Percentiles rank a stretch among this genome's conserved stretches.
These are phyloP conservation scores for Seiridium unicorne DNA, from an alignment of 2,329 filamentous ascomycete species.

Conservation along the genomic window DNA sequence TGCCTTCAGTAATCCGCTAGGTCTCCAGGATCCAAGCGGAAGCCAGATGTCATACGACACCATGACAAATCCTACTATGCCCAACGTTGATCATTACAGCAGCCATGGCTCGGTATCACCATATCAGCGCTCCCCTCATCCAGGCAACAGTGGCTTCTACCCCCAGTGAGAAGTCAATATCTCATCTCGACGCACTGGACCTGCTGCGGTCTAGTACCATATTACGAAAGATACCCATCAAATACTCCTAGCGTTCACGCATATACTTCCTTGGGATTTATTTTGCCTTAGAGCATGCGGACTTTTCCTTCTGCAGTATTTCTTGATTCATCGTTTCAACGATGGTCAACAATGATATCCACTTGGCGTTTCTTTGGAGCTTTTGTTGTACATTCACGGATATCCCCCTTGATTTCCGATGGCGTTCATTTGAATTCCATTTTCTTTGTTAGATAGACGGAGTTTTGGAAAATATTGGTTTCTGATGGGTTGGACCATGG, in stretches of 20 bases:
- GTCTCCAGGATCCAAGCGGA: constrained; percentile 31
- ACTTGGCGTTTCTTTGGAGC: background rate
- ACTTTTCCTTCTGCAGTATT: too few species aligned
- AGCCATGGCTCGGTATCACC: constrained; percentile 42
- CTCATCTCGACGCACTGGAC: constrained; percentile 12
- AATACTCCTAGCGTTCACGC: too few species aligned
- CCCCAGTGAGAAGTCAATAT: background rate
- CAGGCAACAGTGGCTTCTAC: constrained; percentile 34
- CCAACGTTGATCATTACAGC: constrained; percentile 32
- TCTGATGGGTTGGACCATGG: background rate
- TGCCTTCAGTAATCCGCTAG: constrained; percentile 31
- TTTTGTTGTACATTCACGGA: background rate
- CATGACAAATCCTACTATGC: constrained; percentile 27
- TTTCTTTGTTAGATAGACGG: background rate
- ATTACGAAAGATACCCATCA: too few species aligned
- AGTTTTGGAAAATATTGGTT: background rate
- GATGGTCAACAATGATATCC: background rate
- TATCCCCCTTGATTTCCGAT: background rate
- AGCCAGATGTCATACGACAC: constrained; percentile 30
- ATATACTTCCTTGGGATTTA: too few species aligned
- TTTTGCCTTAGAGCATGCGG: too few species aligned
- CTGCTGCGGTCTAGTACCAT: too few species aligned
- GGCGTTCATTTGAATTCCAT: background rate
- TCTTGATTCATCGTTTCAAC: background rate
- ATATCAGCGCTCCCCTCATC: constrained; percentile 39